Evolutionary conservation across 176 grass and related monocot species (phyloP), one percentile per base, ranked within the genome.

Genomic region (Oropetium thomaeum): DNA sequence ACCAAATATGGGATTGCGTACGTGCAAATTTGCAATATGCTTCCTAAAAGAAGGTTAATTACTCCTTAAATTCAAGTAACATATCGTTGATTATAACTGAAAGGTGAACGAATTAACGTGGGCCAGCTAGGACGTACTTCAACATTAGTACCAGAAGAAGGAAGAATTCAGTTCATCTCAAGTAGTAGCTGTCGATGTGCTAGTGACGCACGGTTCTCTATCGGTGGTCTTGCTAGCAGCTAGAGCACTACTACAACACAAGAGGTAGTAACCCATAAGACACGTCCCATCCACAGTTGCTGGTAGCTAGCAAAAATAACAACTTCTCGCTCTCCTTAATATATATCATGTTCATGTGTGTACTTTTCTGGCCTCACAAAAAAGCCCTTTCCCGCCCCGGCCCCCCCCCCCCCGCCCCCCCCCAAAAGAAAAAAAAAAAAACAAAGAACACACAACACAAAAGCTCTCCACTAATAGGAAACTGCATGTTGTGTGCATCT

Each of bases 401-500:
- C n/a, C n/a, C n/a, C n/a, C n/a, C n/a, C n/a, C n/a, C n/a, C n/a
- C n/a, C n/a, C n/a, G n/a, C n/a, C n/a, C n/a, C n/a, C n/a, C n/a
- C n/a, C n/a, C n/a, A n/a, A n/a, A n/a, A n/a, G n/a, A n/a, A n/a
- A n/a, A n/a, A n/a, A n/a, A n/a, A n/a, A n/a, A n/a, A n/a, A n/a
- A n/a, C n/a, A n/a, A n/a, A 31, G 51, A 42, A 23, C 35, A n/a
- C 38, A 79, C 64, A 33, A 34, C 37, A 79, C 65, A 69, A 27
- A 79, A 79, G 34, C 13, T 58, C 62, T 55, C 34, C 75, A 55
- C 62, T 67, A 31, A 31, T 43, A 68, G 47, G 23, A 79, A 68
- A 43, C 52, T 31, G 53, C 38, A 20, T n/a, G n/a, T n/a, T n/a
- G n/a, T n/a, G n/a, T 48, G 40, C 77, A 70, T 47, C 65, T 5